Base-by-base conservation (phyloP, 31 red algal species). In the Porphyra umbilicalis region DNA sequence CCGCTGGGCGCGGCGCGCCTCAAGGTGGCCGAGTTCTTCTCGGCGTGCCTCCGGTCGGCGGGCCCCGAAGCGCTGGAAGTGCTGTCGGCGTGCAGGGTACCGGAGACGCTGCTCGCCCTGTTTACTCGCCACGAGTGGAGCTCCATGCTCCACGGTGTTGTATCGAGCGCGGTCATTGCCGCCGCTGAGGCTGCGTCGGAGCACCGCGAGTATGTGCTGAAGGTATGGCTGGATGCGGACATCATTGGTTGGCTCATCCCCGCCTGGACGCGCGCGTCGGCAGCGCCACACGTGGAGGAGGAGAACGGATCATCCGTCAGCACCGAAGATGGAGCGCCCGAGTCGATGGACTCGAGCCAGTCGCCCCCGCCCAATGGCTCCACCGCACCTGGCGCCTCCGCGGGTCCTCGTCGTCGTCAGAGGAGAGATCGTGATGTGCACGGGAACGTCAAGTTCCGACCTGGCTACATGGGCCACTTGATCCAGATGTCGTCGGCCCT, bases 401-500 rank as follows among this genome's bases (percentile, higher is more conserved):
- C 16, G 14, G 57, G 57, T 29, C 57, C 57, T 29, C 57, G 57
- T 71, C 57, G 57, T n/a, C 57, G 57, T 4, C 57, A 71, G 30
- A 71, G 57, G 57, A 71, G 57, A 71, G 57, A 71, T 7, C 57
- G 57, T 5, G 57, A 71, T 29, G 57, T 71, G 13, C 57, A 71
- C 30, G 57, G 57, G 18, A 71, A 71, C 8, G 57, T 71, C 57
- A 71, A 71, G 57, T 80, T 81, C 11, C 80, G 91, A 10, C 81
- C 85, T 76, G 91, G 91, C 18, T 93, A 93, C 79, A 88, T 93
- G 86, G 91, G 91, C 8, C 91, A 93, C 81, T 76, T 93, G n/a
- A 93, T 93, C 83, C 81, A 86, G 31, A 93, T 88, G 34, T 71
- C 57, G 25, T 71, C 57, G 6, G 25, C 57, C 57, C 14, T 71